Percentiles rank a stretch among this genome's conserved stretches.
These are phyloP conservation scores for Oenanthe sinensis DNA, from an alignment of 129 eudicot species.

Conservation along the genomic window DNA sequence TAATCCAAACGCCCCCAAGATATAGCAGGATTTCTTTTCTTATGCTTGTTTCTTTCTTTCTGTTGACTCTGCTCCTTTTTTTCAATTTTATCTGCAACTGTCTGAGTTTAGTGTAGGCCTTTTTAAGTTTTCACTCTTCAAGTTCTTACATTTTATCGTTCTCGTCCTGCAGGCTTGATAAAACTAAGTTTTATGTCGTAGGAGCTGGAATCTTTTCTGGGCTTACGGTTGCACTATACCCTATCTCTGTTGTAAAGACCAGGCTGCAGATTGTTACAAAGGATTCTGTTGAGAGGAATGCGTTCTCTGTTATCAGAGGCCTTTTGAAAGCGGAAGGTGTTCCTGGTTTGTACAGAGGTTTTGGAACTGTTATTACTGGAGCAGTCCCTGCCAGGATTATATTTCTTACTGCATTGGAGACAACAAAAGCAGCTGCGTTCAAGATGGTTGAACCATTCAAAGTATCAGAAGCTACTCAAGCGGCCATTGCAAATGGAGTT, in stretches of 20 bases:
- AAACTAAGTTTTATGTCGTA: constrained; percentile 82
- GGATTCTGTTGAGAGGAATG: constrained; percentile 65
- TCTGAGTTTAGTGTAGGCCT: background rate
- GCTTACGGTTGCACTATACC: constrained; percentile 82
- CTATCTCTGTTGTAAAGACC: constrained; percentile 91
- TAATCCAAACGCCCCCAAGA: no score
- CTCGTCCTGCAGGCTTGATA: constrained; percentile 74
- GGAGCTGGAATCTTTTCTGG: constrained; percentile 95
- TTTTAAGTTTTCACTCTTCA: background rate
- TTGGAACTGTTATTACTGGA: constrained; percentile 89
- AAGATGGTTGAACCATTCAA: constrained; percentile 68
- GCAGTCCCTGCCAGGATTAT: constrained; percentile 86
- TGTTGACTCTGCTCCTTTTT: background rate
- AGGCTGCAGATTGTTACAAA: constrained; percentile 85
- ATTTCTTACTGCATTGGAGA: constrained; percentile 86
- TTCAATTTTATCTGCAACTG: background rate
- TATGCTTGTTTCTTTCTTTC: background rate
- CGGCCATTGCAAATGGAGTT: constrained; percentile 90
- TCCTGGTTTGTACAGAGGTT: constrained; percentile 93
- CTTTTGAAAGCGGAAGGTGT: constrained; percentile 75
- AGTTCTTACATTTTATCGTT: background rate
- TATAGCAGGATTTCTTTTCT: background rate
- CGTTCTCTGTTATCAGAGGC: constrained; percentile 64
- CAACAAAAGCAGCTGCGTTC: constrained; percentile 81
- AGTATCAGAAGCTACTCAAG: constrained; percentile 80